Base-by-base conservation (phyloP, 108 stramenopile species). In the Nitzschia sp. region DNA sequence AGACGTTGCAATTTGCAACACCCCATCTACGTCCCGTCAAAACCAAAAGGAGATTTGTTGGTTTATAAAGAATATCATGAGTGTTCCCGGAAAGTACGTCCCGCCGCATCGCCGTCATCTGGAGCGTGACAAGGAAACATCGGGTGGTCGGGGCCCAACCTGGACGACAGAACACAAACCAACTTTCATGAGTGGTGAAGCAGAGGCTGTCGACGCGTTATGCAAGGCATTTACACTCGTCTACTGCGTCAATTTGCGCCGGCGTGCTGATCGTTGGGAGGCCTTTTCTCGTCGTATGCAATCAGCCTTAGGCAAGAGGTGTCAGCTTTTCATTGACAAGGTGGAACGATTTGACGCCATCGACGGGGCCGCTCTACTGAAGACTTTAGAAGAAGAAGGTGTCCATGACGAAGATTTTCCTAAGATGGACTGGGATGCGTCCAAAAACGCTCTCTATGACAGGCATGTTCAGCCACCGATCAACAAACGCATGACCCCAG, bases 391-490 rank as follows among this genome's bases (percentile, higher is more conserved):
- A 31, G n/a, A 19, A 0, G 57, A 26, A 9, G 28, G n/a, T 11
- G 16, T 31, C 17, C 13, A 63, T n/a, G 56, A 67, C 55, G 41
- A 71, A 9, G 38, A 41, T 41, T 41, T 41, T 41, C 38, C 38
- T 32, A 9, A 48, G 0, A 6, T 44, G 44, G 58, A 58, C 29
- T 81, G 80, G 80, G 80, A 81, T 55, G 56, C 80, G 6, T 64
- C 75, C 9, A 15, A 65, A 6, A 81, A 81, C 63, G 71, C 77
- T 8, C 2, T 22, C 22, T 74, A 31, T 25, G 73, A 77, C 45
- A 63, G 73, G 2, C 68, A 67, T 27, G 22, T 60, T 8, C 2
- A 28, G 35, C 45, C 69, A 3, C 71, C 56, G 13, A 55, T 62
- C 15, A 54, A 27, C 29, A 32, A 35, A 57, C n/a, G 27, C 17